A percentile compares a stretch with the other conserved stretches of the same genome.
Evolutionary conservation across 2,329 filamentous ascomycete species (phyloP).

Genomic region (Botrytis medusae): DNA sequence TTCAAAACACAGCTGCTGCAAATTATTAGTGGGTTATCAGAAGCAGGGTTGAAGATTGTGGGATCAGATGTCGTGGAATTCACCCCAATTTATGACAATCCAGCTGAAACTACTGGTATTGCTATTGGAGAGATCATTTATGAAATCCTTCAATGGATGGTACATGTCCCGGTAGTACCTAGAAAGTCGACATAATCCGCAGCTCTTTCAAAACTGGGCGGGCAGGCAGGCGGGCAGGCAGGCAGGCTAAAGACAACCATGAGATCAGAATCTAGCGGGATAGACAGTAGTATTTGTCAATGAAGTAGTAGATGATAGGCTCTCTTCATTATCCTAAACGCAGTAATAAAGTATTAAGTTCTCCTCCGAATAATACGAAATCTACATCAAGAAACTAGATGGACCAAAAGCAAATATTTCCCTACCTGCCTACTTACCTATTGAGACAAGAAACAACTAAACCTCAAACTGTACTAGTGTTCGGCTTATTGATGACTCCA

Average conservation of each 20-base stretch:
- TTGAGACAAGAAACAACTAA: background rate
- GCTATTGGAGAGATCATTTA: conserved; percentile 35
- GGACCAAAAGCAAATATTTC: background rate
- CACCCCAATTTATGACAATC: conserved; percentile 38
- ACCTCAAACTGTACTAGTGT: background rate
- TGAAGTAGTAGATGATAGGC: background rate
- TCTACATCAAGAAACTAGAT: background rate
- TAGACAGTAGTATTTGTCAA: background rate
- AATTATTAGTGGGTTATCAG: conserved; percentile 36
- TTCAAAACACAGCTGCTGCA: conserved; percentile 30
- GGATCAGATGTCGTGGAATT: conserved; percentile 40
- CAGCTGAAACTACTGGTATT: conserved; percentile 38
- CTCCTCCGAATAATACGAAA: background rate
- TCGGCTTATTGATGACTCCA: background rate
- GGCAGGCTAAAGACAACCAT: background rate
- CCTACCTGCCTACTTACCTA: too few species aligned
- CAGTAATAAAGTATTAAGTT: background rate
- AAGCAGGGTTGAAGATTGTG: conserved; percentile 38
- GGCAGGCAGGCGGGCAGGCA: background rate
- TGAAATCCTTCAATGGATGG: conserved; percentile 40
- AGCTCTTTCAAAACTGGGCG: background rate
- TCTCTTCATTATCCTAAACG: background rate
- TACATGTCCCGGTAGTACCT: conserved; percentile 32
- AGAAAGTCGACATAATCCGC: background rate
- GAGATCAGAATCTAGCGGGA: too few species aligned